Evolutionary conservation across 202 grass and related monocot species (phyloP).

Genomic region (Digitaria exilis): DNA sequence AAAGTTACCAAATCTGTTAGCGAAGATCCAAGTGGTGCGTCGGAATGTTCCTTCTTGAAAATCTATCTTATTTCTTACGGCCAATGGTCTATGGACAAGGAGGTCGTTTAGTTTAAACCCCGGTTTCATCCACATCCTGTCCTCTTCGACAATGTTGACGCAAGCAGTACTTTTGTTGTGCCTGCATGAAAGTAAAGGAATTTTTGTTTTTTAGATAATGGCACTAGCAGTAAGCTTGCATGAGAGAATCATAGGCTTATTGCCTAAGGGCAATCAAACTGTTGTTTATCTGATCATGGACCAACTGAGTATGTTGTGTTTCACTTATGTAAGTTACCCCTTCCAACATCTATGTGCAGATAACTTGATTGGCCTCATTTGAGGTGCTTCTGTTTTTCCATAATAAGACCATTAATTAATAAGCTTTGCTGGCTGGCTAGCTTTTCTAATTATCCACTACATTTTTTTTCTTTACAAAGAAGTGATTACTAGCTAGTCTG

Average conservation of each 20-base stretch:
- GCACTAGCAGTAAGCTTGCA: neutral
- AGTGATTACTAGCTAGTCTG: no score
- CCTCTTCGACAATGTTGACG: neutral
- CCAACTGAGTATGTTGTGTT: no score
- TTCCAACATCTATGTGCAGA: no score
- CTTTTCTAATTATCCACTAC: neutral
- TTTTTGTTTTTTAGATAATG: no score
- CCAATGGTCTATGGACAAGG: neutral
- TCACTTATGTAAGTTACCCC: no score
- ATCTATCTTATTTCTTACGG: neutral
- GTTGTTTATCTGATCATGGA: neutral
- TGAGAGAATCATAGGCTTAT: neutral
- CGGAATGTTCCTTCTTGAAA: conserved; percentile 15
- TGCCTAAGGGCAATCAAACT: neutral
- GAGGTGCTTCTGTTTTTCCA: neutral
- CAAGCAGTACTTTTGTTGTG: neutral
- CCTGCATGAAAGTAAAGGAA: neutral
- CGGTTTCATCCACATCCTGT: neutral
- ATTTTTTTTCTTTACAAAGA: neutral
- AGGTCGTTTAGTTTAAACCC: neutral
- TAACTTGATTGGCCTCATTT: no score
- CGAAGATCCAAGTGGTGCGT: neutral
- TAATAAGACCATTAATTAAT: neutral
- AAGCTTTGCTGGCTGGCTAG: neutral
- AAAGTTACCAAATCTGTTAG: neutral